phyloP scores from a whole-genome alignment of 768 basidiomycete species.

The Hericium erinaceus region DNA sequence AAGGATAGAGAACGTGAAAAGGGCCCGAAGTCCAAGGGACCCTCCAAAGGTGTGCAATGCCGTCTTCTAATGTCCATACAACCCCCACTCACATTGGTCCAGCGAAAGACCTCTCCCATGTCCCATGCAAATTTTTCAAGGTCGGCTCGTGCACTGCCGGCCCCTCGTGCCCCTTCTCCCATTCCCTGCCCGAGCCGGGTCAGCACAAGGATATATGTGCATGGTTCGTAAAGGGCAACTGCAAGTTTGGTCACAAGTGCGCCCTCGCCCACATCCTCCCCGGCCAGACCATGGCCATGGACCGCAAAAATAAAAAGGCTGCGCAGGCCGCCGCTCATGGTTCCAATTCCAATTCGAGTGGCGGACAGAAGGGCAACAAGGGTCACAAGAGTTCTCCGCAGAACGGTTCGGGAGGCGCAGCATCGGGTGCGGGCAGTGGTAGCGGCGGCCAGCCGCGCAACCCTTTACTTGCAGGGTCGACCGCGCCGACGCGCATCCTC shows the following conservation, averaged over 20 bases:
- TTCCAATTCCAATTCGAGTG: slow-evolving; percentile 20
- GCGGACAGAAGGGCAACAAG: slow-evolving; percentile 24
- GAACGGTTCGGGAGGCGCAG: slow-evolving; percentile 12
- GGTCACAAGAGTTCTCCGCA: slow-evolving; percentile 28
- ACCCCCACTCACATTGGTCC: slow-evolving; percentile 6
- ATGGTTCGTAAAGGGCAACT: slow-evolving; percentile 92
- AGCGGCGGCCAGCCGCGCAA: slow-evolving; percentile 18
- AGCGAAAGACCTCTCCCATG: slow-evolving; percentile 90
- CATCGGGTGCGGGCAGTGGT: slow-evolving; percentile 5
- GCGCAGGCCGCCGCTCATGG: slow-evolving; percentile 54
- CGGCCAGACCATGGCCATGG: slow-evolving; percentile 91
- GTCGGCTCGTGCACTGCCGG: slow-evolving; percentile 93
- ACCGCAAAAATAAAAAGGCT: slow-evolving; percentile 94
- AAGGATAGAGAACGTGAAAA: slow-evolving; percentile 15
- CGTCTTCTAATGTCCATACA: not conserved
- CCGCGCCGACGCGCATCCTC: slow-evolving; percentile 52
- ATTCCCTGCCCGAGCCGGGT: slow-evolving; percentile 62
- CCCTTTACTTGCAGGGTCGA: slow-evolving; percentile 45
- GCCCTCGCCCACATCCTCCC: slow-evolving; percentile 92
- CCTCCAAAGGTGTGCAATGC: slow-evolving; percentile 16
- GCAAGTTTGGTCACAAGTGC: slow-evolving; percentile 74
- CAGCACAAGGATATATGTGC: slow-evolving; percentile 74
- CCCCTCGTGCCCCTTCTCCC: slow-evolving; percentile 92
- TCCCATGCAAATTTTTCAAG: slow-evolving; percentile 96
- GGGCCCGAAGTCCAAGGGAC: slow-evolving; percentile 15